Percentiles rank a stretch among this genome's conserved stretches.
These are phyloP conservation scores for Selaginella moellendorffii DNA, from an alignment of 75 land plant species.

Conservation along the genomic window DNA sequence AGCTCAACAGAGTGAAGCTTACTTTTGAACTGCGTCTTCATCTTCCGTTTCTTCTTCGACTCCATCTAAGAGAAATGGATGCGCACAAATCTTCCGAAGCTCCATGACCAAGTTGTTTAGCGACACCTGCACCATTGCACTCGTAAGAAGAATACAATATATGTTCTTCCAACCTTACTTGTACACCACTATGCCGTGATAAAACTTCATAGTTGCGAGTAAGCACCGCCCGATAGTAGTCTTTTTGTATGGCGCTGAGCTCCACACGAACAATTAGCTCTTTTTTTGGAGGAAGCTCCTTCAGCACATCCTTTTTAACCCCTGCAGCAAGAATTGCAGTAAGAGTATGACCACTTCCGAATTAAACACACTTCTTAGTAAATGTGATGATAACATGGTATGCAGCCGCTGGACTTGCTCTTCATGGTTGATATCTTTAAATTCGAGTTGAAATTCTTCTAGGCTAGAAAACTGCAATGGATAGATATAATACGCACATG, in stretches of 20 bases:
- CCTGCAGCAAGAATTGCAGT: slow-evolving; percentile 26
- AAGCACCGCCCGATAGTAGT: slow-evolving; percentile 91
- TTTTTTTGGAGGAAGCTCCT: slow-evolving; percentile 94
- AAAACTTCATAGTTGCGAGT: slow-evolving; percentile 87
- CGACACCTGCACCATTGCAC: slow-evolving; percentile 58
- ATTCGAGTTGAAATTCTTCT: slow-evolving; percentile 89
- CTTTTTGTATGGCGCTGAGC: slow-evolving; percentile 75
- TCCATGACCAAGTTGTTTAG: slow-evolving; percentile 98
- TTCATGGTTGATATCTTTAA: slow-evolving; percentile 89
- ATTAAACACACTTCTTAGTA: slow-evolving; percentile 60
- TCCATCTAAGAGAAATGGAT: slow-evolving; percentile 71
- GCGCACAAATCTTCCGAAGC: slow-evolving; percentile 93
- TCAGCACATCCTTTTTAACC: slow-evolving; percentile 99
- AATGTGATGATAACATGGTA: slow-evolving; percentile 87
- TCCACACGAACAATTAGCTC: slow-evolving; percentile 95
- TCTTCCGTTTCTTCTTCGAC: slow-evolving; percentile 52
- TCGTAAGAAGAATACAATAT: no score
- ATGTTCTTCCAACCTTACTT: no score
- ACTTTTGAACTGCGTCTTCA: slow-evolving; percentile 59
- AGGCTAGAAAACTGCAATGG: slow-evolving; percentile 70
- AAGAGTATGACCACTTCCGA: neutral
- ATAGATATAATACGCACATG: neutral
- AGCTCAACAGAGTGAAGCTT: neutral
- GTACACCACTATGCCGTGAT: slow-evolving; percentile 72
- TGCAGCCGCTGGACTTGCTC: slow-evolving; percentile 87